phyloP scores from a whole-genome alignment of 768 basidiomycete genomes.

The Lactifluus subvellereus region DNA sequence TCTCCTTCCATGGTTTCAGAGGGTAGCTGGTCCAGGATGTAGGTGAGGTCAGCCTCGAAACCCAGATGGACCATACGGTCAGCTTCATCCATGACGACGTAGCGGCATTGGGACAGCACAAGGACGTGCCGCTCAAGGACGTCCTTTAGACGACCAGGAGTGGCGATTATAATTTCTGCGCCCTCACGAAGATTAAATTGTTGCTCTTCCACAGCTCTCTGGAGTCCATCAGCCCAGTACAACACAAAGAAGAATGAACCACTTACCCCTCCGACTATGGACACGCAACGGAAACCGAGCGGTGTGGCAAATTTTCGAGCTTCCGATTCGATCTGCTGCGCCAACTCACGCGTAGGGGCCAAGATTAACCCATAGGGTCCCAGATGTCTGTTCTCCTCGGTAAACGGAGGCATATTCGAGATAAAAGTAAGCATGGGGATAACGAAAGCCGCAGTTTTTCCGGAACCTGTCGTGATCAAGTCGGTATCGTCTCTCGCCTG shows the following conservation, averaged over 20 bases:
- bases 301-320: slow-evolving; percentile 87
- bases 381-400: slow-evolving; percentile 88
- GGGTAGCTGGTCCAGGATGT: slow-evolving; percentile 91
- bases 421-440: slow-evolving; percentile 98
- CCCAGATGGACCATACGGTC: slow-evolving; percentile 99
- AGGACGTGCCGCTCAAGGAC: slow-evolving; percentile 94
- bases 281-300: slow-evolving; percentile 89
- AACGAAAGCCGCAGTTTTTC: slow-evolving; percentile 97
- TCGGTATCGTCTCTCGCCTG: background rate
- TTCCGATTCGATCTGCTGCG: slow-evolving; percentile 94
- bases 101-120: slow-evolving; percentile 94
- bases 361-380: slow-evolving; percentile 92
- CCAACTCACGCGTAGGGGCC: slow-evolving; percentile 96
- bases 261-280: slow-evolving; percentile 94
- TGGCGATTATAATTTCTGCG: slow-evolving; percentile 97
- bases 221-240: slow-evolving; percentile 20
- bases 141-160: slow-evolving; percentile 96
- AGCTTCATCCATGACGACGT: slow-evolving; percentile 99
- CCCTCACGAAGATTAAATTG: slow-evolving; percentile 97
- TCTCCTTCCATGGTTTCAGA: slow-evolving; percentile 85
- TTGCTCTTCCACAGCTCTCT: slow-evolving; percentile 95
- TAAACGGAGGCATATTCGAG: slow-evolving; percentile 72
- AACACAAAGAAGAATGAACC: slow-evolving; percentile 14
- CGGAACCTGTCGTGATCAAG: slow-evolving; percentile 61
- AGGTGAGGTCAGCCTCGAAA: slow-evolving; percentile 90